Conservation (phyloP, 179 eudicot species). For the Vitellaria paradoxa region DNA sequence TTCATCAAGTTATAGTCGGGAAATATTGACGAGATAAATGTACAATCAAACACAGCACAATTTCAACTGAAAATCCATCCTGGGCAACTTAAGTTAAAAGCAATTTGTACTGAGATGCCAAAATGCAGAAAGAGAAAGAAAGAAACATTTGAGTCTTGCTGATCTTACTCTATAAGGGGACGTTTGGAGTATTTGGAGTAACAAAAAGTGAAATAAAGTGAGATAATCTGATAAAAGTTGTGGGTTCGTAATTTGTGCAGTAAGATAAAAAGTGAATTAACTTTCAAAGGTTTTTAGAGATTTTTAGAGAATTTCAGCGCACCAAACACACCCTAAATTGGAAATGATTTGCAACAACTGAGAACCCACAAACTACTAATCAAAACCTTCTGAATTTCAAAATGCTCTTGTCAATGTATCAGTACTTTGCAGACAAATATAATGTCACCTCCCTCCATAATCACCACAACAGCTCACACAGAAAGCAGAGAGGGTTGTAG, state of each 20-base stretch:
- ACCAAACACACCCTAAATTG: no score
- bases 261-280: no score
- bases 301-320: no score
- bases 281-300: no score
- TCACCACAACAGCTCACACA: not conserved
- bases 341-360: not conserved
- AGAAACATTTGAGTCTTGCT: not conserved
- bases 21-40: not conserved
- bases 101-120: not conserved
- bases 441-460: not conserved
- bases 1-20: not conserved
- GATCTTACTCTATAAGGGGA: not conserved
- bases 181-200: no score
- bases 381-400: not conserved
- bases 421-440: not conserved
- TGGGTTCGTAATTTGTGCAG: no score
- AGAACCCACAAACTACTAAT: not conserved
- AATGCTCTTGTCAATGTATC: not conserved
- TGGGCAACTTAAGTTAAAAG: no score
- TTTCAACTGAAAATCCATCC: not conserved
- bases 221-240: no score
- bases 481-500: not conserved
- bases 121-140: not conserved
- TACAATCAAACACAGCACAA: not conserved
- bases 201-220: no score